phyloP scores from a whole-genome alignment of 2,329 filamentous ascomycete species.

The Verticillium nubilum region DNA sequence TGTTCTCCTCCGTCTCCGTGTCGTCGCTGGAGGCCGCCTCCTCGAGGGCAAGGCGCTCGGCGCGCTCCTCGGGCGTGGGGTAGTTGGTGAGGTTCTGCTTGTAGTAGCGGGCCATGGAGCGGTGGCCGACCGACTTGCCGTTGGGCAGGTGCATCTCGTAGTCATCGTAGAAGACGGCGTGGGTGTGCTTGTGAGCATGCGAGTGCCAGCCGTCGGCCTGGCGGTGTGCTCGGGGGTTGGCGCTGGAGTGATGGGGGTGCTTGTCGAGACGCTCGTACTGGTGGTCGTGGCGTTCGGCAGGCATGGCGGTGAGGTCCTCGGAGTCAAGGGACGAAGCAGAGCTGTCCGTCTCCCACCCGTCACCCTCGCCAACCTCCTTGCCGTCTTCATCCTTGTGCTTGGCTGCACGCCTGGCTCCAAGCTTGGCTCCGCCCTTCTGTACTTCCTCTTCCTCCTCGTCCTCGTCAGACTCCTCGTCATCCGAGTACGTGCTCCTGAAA shows the following conservation, averaged over 20 bases:
- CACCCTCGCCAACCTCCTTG: constrained; percentile 48
- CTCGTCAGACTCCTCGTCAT: constrained; percentile 62
- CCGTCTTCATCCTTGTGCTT: constrained; percentile 47
- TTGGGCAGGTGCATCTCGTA: constrained; percentile 90
- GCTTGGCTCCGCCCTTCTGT: constrained; percentile 59
- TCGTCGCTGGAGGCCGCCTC: constrained; percentile 23
- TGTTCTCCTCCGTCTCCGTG: constrained; percentile 28
- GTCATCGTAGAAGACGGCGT: constrained; percentile 84
- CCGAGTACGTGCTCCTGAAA: constrained; percentile 92
- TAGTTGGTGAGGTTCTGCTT: constrained; percentile 87
- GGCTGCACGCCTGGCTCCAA: constrained; percentile 54
- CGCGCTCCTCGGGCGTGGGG: constrained; percentile 71
- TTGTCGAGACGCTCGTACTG: constrained; percentile 68
- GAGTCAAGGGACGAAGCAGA: constrained; percentile 85
- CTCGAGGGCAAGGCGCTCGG: constrained; percentile 60
- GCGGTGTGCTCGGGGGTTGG: constrained; percentile 66
- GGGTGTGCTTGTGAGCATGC: constrained; percentile 68
- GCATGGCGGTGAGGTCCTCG: constrained; percentile 74
- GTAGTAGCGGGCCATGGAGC: constrained; percentile 82
- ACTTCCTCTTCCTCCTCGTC: constrained; percentile 42
- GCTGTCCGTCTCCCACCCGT: constrained; percentile 94
- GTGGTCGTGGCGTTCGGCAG: constrained; percentile 65
- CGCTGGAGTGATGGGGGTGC: constrained; percentile 69
- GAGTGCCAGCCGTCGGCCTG: constrained; percentile 76
- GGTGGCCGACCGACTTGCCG: constrained; percentile 83